Conservation (phyloP, 208 protist species). For the Blastocrithidia nonstop region DNA sequence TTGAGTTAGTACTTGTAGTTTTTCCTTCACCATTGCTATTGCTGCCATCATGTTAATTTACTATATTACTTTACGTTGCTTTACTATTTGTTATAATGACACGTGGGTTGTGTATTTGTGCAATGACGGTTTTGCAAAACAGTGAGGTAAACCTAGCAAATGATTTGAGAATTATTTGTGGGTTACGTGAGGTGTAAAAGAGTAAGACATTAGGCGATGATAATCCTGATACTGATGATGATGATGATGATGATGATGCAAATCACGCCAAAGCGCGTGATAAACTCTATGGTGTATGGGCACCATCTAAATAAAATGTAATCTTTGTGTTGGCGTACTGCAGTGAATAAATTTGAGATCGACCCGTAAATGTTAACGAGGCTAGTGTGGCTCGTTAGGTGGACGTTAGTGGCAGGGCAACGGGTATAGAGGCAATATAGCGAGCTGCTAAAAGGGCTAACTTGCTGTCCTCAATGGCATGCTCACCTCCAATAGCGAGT, state of each 20-base stretch:
- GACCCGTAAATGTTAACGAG: slow-evolving; percentile 48
- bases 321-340: slow-evolving; percentile 11
- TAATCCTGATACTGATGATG: not conserved
- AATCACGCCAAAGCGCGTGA: slow-evolving; percentile 34
- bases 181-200: slow-evolving; percentile 65
- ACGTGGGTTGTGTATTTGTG: slow-evolving; percentile 27
- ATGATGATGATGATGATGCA: slow-evolving; percentile 8
- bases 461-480: slow-evolving; percentile 74
- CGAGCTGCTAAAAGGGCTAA: slow-evolving; percentile 59
- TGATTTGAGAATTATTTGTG: slow-evolving; percentile 36
- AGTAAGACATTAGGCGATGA: slow-evolving; percentile 36
- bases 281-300: slow-evolving; percentile 78
- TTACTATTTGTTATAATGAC: too few relatives aligned
- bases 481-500: slow-evolving; percentile 56
- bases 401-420: slow-evolving; percentile 34
- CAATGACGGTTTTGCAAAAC: slow-evolving; percentile 60
- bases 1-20: too few relatives aligned
- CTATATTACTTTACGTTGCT: too few relatives aligned
- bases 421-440: slow-evolving; percentile 33
- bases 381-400: slow-evolving; percentile 38
- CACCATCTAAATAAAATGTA: slow-evolving; percentile 76
- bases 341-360: slow-evolving; percentile 52
- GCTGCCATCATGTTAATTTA: too few relatives aligned
- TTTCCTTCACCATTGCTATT: too few relatives aligned
- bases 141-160: slow-evolving; percentile 48